Conservation (phyloP, 805 yeast genomes). For the Jamesozyma spencerorum region DNA sequence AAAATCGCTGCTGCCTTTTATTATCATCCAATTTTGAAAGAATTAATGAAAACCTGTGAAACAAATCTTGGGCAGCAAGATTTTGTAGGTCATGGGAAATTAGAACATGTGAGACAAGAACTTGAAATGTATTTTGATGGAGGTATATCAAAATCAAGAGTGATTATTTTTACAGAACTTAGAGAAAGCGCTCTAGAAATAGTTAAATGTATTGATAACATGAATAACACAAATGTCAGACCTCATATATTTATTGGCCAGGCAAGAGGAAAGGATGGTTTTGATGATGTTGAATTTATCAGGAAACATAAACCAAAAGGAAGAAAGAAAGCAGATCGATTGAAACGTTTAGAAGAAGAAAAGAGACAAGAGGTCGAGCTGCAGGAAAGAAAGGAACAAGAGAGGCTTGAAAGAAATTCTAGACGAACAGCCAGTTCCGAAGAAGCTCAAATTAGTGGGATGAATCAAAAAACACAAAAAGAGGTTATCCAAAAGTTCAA, state of each 20-base stretch:
- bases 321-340: slow-evolving; percentile 32
- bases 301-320: slow-evolving; percentile 38
- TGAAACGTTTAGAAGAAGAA: slow-evolving; percentile 29
- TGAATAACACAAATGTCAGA: slow-evolving; percentile 32
- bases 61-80: slow-evolving; percentile 31
- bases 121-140: slow-evolving; percentile 44
- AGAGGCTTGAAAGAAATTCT: slow-evolving; percentile 28
- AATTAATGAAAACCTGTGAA: slow-evolving; percentile 39
- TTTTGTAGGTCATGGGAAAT: slow-evolving; percentile 61
- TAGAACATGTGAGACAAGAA: slow-evolving; percentile 50
- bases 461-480: slow-evolving; percentile 85
- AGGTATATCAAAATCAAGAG: slow-evolving; percentile 48
- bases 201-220: slow-evolving; percentile 49
- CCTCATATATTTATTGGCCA: slow-evolving; percentile 94
- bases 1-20: slow-evolving; percentile 55
- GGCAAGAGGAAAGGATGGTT: slow-evolving; percentile 60
- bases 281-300: slow-evolving; percentile 46
- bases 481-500: slow-evolving; percentile 68
- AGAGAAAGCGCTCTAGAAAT: slow-evolving; percentile 88
- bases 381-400: slow-evolving; percentile 26
- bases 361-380: slow-evolving; percentile 24
- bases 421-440: slow-evolving; percentile 57
- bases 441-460: slow-evolving; percentile 69
- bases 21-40: slow-evolving; percentile 39
- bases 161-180: slow-evolving; percentile 78